These are phyloP conservation scores for Leccinum imitatum DNA, from an alignment of 768 basidiomycete genomes.

Conservation along the genomic window DNA sequence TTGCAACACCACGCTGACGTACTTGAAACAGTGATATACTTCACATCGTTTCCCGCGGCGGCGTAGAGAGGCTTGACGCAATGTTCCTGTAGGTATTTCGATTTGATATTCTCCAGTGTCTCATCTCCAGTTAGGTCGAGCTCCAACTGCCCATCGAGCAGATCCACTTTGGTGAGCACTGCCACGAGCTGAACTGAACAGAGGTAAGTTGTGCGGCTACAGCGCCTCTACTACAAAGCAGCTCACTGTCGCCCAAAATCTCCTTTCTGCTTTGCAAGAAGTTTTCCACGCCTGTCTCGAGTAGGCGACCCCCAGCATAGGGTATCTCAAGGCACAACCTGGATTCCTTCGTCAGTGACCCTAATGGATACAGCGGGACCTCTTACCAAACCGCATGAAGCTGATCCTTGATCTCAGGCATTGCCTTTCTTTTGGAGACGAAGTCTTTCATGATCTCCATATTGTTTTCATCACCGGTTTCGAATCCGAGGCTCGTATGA, in stretches of 20 bases:
- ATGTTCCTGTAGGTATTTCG: background rate
- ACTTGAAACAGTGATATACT: constrained; percentile 14
- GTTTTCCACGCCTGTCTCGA: constrained; percentile 15
- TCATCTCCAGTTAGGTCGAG: background rate
- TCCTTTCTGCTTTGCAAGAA: constrained; percentile 9
- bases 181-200: constrained; percentile 5
- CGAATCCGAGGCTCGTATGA: constrained; percentile 21
- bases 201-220: constrained; percentile 5
- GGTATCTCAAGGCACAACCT: constrained; percentile 22
- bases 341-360: background rate
- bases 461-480: constrained; percentile 11
- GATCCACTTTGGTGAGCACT: constrained; percentile 18
- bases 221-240: background rate
- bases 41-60: constrained; percentile 1
- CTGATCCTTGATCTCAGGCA: constrained; percentile 4
- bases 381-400: constrained; percentile 19
- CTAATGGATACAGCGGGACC: background rate
- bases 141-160: constrained; percentile 5
- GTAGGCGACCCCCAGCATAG: constrained; percentile 15
- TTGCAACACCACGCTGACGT: background rate
- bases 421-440: background rate
- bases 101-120: background rate
- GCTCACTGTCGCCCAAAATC: constrained; percentile 10
- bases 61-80: constrained; percentile 1
- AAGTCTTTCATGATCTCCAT: constrained; percentile 2